These are phyloP conservation scores for Thermoascus crustaceus DNA, from an alignment of 2,329 filamentous ascomycete species.

Conservation along the genomic window DNA sequence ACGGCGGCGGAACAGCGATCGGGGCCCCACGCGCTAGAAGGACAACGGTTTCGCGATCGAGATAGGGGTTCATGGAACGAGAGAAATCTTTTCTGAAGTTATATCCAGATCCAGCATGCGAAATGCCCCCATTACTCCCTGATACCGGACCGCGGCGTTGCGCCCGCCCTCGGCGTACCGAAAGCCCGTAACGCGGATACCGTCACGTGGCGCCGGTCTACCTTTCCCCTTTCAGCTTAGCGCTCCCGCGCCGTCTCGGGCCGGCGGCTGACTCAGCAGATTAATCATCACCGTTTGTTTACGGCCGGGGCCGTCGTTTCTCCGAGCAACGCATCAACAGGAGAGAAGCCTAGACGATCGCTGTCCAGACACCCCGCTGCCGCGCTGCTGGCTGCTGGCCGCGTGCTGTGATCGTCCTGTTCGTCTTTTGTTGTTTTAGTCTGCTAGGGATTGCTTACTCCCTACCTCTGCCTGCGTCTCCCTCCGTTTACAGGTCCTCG, in stretches of 20 bases:
- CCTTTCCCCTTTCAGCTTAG: constrained; percentile 3
- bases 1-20: background rate
- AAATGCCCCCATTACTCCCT: too few species aligned
- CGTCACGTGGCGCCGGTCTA: background rate
- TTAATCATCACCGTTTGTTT: constrained; percentile 29
- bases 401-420: too few species aligned
- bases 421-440: background rate
- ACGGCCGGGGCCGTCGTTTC: constrained; percentile 22
- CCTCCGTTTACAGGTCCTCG: too few species aligned
- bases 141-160: too few species aligned
- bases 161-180: background rate
- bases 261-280: too few species aligned
- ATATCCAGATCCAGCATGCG: too few species aligned
- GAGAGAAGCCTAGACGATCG: background rate
- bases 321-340: constrained; percentile 10
- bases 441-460: too few species aligned
- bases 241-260: constrained; percentile 8
- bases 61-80: background rate
- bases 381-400: background rate
- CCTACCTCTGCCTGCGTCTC: too few species aligned
- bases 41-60: background rate
- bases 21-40: background rate
- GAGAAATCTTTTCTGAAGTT: too few species aligned
- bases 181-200: constrained; percentile 2
- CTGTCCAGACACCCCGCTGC: background rate